Conservation (phyloP, 2,329 filamentous ascomycete species). For the Biscogniauxia sp. region DNA sequence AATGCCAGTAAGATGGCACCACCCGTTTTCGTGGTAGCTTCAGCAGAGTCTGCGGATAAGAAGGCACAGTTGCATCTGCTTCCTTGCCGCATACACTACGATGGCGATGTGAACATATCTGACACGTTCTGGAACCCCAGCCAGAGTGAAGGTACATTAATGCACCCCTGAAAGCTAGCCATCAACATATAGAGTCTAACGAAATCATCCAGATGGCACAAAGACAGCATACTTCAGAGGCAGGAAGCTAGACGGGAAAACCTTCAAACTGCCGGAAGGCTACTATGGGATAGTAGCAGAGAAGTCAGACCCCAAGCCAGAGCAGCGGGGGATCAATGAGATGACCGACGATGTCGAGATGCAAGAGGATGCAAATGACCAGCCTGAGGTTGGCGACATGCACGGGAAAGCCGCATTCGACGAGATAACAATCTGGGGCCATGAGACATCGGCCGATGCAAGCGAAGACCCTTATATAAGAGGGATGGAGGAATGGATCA, state of each 20-base stretch:
- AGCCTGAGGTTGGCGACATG: constrained; percentile 53
- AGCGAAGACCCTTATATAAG: constrained; percentile 68
- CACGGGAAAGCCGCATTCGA: constrained; percentile 69
- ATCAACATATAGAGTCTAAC: constrained; percentile 5
- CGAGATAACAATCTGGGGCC: constrained; percentile 77
- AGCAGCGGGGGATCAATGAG: constrained; percentile 24
- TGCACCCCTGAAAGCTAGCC: constrained; percentile 12
- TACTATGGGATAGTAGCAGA: constrained; percentile 66
- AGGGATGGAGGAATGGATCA: constrained; percentile 77
- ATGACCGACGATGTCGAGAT: constrained; percentile 39
- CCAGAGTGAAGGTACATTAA: constrained; percentile 44
- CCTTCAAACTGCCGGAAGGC: constrained; percentile 64
- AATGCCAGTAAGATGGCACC: constrained; percentile 24
- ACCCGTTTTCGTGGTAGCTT: constrained; percentile 25
- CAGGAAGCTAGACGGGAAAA: constrained; percentile 70
- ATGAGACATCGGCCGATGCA: constrained; percentile 64
- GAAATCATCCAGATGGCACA: constrained; percentile 42
- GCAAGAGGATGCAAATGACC: constrained; percentile 43
- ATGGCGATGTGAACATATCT: constrained; percentile 65
- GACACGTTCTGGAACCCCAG: constrained; percentile 69
- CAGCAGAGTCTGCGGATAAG: constrained; percentile 12
- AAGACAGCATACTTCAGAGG: constrained; percentile 72
- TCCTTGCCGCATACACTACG: constrained; percentile 77
- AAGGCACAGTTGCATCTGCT: constrained; percentile 55
- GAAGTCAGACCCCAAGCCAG: constrained; percentile 39